phyloP scores from a whole-genome alignment of 2,329 filamentous ascomycete genomes.

The Phoma sp. region DNA sequence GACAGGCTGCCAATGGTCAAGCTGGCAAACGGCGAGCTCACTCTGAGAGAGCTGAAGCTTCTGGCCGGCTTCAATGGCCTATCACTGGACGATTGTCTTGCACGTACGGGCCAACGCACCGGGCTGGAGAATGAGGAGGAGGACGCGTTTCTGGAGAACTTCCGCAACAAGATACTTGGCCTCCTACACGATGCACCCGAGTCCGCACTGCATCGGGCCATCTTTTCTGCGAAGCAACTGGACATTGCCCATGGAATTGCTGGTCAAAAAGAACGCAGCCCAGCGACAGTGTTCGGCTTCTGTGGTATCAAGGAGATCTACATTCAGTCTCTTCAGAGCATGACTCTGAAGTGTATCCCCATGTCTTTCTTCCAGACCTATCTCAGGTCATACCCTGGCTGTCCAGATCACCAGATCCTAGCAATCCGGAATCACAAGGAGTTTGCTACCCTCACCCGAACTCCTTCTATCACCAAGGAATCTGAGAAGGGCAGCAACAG shows the following conservation, averaged over 20 bases:
- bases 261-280: constrained; percentile 33
- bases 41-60: constrained; percentile 31
- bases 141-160: constrained; percentile 37
- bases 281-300: constrained; percentile 54
- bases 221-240: constrained; percentile 54
- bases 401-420: constrained; percentile 55
- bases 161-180: constrained; percentile 46
- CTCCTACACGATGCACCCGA: constrained; percentile 49
- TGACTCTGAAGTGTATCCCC: constrained; percentile 47
- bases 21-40: constrained; percentile 41
- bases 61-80: constrained; percentile 37
- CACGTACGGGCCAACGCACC: constrained; percentile 39
- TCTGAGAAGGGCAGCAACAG: constrained; percentile 14
- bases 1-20: constrained; percentile 56
- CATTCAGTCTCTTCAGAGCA: constrained; percentile 40
- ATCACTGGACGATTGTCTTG: constrained; percentile 40
- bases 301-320: constrained; percentile 55
- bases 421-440: constrained; percentile 56
- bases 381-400: constrained; percentile 54
- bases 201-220: constrained; percentile 51
- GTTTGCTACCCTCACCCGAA: constrained; percentile 49
- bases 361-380: constrained; percentile 56
- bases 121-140: constrained; percentile 21
- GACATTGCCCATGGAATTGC: constrained; percentile 34
- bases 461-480: constrained; percentile 18